phyloP scores from a whole-genome alignment of 345 rosid genomes.

The Streptanthus diversifolius region DNA sequence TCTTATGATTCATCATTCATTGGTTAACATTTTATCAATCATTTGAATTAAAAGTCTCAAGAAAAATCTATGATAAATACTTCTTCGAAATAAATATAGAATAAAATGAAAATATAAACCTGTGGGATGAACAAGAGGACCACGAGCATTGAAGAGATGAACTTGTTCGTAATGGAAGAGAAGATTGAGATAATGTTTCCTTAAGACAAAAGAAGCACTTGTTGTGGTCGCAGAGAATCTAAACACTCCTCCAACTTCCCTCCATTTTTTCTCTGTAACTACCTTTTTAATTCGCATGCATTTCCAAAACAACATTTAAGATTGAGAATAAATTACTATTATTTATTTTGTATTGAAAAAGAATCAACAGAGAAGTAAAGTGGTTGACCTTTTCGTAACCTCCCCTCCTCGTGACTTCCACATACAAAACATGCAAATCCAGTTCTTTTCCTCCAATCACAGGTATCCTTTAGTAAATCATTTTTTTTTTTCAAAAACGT shows the following conservation, averaged over 20 bases:
- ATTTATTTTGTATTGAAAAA: not conserved
- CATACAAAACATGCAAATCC: constrained; percentile 84
- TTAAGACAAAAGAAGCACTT: constrained; percentile 90
- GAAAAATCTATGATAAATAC: not conserved
- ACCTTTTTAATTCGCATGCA: constrained; percentile 47
- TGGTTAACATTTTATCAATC: not conserved
- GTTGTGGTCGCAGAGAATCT: constrained; percentile 86
- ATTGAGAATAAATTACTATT: not conserved
- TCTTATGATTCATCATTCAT: constrained; percentile 1
- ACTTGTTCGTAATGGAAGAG: constrained; percentile 91
- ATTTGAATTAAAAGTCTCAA: not conserved
- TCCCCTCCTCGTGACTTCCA: constrained; percentile 78
- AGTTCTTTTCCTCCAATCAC: constrained; percentile 97
- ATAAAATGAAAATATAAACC: constrained; percentile 28
- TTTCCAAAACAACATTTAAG: not conserved
- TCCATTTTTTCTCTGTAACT: constrained; percentile 97
- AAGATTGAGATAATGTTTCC: constrained; percentile 76
- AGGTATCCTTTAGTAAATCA: constrained; percentile 63
- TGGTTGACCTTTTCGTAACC: constrained; percentile 78
- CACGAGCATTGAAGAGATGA: constrained; percentile 67
- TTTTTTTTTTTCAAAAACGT: not conserved
- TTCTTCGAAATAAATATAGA: not conserved
- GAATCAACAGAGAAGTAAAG: not conserved
- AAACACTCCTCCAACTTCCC: constrained; percentile 93
- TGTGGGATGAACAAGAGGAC: constrained; percentile 53